Evolutionary conservation across 768 basidiomycete genomes (phyloP), one percentile per base, ranked within the genome.

Genomic region (Tephrocybe sp.): DNA sequence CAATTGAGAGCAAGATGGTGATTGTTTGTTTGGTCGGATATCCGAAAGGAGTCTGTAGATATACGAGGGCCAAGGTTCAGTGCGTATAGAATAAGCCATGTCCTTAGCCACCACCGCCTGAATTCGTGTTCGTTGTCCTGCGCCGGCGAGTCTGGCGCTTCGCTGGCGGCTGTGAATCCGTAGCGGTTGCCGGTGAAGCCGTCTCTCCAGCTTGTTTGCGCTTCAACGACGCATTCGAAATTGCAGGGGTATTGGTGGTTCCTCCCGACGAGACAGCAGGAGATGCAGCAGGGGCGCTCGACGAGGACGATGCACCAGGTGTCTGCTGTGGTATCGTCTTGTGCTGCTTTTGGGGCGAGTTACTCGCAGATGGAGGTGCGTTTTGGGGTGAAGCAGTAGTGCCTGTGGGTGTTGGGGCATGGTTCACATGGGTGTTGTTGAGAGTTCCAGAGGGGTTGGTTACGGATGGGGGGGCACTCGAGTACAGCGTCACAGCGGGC

Each of bases 301-400:
- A 61, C 2, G 69, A 61, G 50, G 70, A 70, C 45, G 68, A 58
- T 1, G 71, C 64, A 41, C 51, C 54, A 28, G 51, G 51, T 40
- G 58, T 54, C 39, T 54, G 50, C 42, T 65, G 68, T 37, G 76
- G 77, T 54, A 80, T 77, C 43, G 77, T 76, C 63, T 86, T 85
- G 62, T 79, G 77, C 68, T 81, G 81, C 68, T 88, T 88, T 66
- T 75, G 77, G 11, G 80, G 81, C 21, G 81, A 79, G 53, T 73
- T 82, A 51, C 74, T 72, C 46, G 76, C 76, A 47, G 83, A 79
- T 33, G 73, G 64, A 1, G 79, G 64, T 2, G 72, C 65, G 57
- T 78, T 80, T 73, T 81, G 77, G 17, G 78, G 80, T 23, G 80
- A 82, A 56, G 62, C 70, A 58, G 72, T 68, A 21, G 70, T 64